phyloP scores from a whole-genome alignment of 2,329 filamentous ascomycete genomes.

The Plectosphaerella plurivora region DNA sequence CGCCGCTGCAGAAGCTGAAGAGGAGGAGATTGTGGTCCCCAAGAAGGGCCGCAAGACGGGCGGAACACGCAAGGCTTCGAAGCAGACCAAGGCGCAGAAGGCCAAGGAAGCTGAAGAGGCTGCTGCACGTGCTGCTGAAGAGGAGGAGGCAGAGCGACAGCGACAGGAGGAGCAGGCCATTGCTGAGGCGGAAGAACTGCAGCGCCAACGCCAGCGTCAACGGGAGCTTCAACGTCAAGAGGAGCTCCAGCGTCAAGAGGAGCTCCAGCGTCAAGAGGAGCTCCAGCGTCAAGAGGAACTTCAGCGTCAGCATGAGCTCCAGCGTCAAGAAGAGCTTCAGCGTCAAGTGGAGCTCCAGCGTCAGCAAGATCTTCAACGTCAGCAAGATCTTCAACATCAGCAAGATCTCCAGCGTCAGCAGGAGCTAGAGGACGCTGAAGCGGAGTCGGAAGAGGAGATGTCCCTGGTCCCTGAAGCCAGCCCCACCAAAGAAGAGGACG shows the following conservation, averaged over 20 bases:
- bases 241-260: neutral
- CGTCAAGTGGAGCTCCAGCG: neutral
- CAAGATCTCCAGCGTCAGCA: constrained; percentile 11
- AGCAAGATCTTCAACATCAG: constrained; percentile 22
- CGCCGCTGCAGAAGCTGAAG: constrained; percentile 3
- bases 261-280: neutral
- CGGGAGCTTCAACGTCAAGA: constrained; percentile 16
- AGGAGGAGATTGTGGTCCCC: constrained; percentile 37
- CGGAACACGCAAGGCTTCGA: constrained; percentile 45
- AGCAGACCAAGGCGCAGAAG: constrained; percentile 44
- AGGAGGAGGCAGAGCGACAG: neutral
- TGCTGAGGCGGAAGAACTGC: neutral
- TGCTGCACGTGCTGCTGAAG: neutral
- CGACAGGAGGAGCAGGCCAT: constrained; percentile 7
- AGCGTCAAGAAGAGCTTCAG: too few species aligned
- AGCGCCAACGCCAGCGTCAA: neutral
- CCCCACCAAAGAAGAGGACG: constrained; percentile 26
- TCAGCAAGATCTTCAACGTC: constrained; percentile 15
- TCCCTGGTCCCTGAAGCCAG: constrained; percentile 11
- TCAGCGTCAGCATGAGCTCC: neutral
- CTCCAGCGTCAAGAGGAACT: constrained; percentile 16
- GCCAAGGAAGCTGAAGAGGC: constrained; percentile 24
- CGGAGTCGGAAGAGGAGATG: constrained; percentile 10
- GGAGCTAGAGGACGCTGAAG: constrained; percentile 12
- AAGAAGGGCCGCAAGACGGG: constrained; percentile 51